Percentiles rank a stretch among this genome's conserved stretches.
These are phyloP conservation scores for Pelargonium nanum DNA, from an alignment of 345 rosid species.

Conservation along the genomic window DNA sequence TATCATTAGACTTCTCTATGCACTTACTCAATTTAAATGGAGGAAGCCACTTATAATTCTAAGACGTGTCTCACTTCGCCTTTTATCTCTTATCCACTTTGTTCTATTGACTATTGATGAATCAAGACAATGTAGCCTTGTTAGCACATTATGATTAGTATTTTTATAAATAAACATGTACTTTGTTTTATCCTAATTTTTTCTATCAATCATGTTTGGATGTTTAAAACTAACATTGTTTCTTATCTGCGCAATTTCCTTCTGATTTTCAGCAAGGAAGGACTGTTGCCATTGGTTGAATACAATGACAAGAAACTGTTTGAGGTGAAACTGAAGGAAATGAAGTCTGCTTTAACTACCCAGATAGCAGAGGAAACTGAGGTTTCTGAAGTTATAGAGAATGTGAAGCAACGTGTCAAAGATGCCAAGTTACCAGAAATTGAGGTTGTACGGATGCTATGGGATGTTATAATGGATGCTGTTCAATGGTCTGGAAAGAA, in stretches of 20 bases:
- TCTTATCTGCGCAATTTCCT: not conserved
- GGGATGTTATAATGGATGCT: slow-evolving; percentile 98
- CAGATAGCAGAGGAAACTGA: slow-evolving; percentile 70
- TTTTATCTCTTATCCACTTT: no score
- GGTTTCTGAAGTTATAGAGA: slow-evolving; percentile 70
- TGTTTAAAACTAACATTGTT: not conserved
- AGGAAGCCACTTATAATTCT: no score
- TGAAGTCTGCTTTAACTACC: slow-evolving; percentile 68
- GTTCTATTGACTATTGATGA: no score
- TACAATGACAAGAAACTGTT: slow-evolving; percentile 86
- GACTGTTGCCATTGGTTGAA: slow-evolving; percentile 71
- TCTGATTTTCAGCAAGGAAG: slow-evolving; percentile 64
- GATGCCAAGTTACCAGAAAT: slow-evolving; percentile 76
- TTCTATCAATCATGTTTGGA: not conserved
- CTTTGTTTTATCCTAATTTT: not conserved
- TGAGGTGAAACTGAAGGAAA: slow-evolving; percentile 83
- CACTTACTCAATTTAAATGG: no score
- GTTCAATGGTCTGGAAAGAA: slow-evolving; percentile 99
- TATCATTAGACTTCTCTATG: no score
- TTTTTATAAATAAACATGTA: not conserved
- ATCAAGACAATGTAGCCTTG: no score
- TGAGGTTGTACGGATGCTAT: slow-evolving; percentile 69
- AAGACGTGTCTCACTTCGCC: no score
- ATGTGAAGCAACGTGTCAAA: slow-evolving; percentile 64
- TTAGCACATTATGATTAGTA: no score